Conservation (phyloP, 306 rosid species). For the peach (Prunus persica) region Prunus_persica_NCBIv2 NC_034009.1:34096501-34097000, state of each 20-base stretch:
- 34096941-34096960: too few species aligned
- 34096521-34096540: not conserved
- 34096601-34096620: conserved; percentile 84
- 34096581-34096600: conserved; percentile 86
- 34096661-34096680: not conserved
- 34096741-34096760: conserved; percentile 40
- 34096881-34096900: not conserved
- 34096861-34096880: not conserved
- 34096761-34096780: conserved; percentile 87
- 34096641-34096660: conserved; percentile 88
- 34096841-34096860: not conserved
- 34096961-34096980: too few species aligned
- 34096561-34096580: conserved; percentile 55
- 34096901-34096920: not conserved
- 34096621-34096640: conserved; percentile 92
- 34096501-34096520: conserved; percentile 1
- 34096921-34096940: not conserved
- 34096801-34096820: conserved; percentile 90
- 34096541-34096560: not conserved
- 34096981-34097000: not conserved
- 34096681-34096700: conserved; percentile 12
- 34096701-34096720: not conserved
- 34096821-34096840: not conserved
- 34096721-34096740: conserved; percentile 10
- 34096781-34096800: conserved; percentile 89